Evolutionary conservation across 1,284 basidiomycete species (phyloP).

Genomic region (Melanopsichium pennsylvanicum): DNA sequence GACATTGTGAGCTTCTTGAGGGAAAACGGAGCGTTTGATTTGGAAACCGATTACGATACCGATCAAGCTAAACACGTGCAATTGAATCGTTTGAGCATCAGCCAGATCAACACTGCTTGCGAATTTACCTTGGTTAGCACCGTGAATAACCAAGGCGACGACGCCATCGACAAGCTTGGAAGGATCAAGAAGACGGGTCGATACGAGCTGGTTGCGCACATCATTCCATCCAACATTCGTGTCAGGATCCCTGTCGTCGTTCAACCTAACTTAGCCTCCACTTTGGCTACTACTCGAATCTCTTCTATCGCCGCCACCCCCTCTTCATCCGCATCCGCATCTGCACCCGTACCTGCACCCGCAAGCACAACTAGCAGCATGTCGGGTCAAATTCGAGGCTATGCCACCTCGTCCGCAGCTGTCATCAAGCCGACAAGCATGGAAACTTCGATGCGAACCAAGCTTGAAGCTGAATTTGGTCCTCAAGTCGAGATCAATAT

Average conservation of each 20-base stretch:
- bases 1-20: constrained; percentile 31
- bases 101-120: constrained; percentile 40
- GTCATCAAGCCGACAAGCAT: constrained; percentile 24
- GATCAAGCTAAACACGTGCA: constrained; percentile 16
- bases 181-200: constrained; percentile 39
- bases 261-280: constrained; percentile 15
- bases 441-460: constrained; percentile 50
- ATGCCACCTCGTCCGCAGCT: constrained; percentile 17
- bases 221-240: constrained; percentile 27
- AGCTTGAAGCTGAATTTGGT: constrained; percentile 42
- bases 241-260: constrained; percentile 29
- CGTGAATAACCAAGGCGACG: constrained; percentile 1
- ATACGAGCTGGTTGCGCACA: constrained; percentile 27
- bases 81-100: constrained; percentile 27
- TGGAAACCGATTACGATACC: constrained; percentile 37
- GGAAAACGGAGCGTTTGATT: constrained; percentile 29
- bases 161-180: constrained; percentile 29
- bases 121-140: constrained; percentile 19
- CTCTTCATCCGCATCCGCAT: constrained; percentile 1
- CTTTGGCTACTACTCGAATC: neutral
- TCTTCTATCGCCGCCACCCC: neutral
- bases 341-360: neutral
- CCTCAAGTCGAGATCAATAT: constrained; percentile 45
- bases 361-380: neutral
- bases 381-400: constrained; percentile 21